These are phyloP conservation scores for Claviceps capensis DNA, from an alignment of 2,329 filamentous ascomycete species.

Conservation along the genomic window DNA sequence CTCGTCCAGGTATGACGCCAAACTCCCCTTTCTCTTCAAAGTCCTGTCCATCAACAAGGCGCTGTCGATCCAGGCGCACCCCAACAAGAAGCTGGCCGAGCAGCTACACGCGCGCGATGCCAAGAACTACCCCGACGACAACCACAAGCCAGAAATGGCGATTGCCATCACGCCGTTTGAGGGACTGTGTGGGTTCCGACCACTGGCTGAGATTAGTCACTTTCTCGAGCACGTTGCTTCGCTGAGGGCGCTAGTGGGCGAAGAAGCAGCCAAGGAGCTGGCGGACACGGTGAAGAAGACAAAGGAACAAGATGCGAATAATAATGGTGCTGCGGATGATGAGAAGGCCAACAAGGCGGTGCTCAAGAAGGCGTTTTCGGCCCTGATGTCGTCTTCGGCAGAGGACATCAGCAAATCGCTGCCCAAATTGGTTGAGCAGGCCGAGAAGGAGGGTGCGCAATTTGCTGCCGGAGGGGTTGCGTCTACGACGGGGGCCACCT, in stretches of 20 bases:
- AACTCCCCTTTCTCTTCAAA: conserved; percentile 94
- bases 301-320: conserved; percentile 12
- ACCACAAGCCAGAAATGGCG: conserved; percentile 99
- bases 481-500: conserved; percentile 52
- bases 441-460: conserved; percentile 50
- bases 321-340: conserved; percentile 18
- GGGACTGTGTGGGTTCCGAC: conserved; percentile 89
- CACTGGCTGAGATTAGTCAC: conserved; percentile 71
- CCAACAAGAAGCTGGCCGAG: conserved; percentile 84
- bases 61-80: conserved; percentile 91
- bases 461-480: conserved; percentile 63
- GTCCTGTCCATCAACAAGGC: conserved; percentile 93
- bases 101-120: conserved; percentile 73
- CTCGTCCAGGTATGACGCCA: conserved; percentile 59
- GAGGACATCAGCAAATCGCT: conserved; percentile 42
- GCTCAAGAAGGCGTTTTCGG: conserved; percentile 60
- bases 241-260: conserved; percentile 53
- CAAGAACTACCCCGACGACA: conserved; percentile 96
- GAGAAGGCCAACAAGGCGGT: conserved; percentile 59
- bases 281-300: conserved; percentile 28
- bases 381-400: conserved; percentile 65
- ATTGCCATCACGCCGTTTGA: conserved; percentile 95
- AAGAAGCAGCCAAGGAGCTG: conserved; percentile 45
- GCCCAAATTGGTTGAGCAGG: conserved; percentile 56
- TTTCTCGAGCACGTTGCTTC: conserved; percentile 52